Percentiles rank a stretch among this genome's conserved stretches.
Conservation (phyloP, 306 rosid species). For the Citrullus mucosospermus region DNA sequence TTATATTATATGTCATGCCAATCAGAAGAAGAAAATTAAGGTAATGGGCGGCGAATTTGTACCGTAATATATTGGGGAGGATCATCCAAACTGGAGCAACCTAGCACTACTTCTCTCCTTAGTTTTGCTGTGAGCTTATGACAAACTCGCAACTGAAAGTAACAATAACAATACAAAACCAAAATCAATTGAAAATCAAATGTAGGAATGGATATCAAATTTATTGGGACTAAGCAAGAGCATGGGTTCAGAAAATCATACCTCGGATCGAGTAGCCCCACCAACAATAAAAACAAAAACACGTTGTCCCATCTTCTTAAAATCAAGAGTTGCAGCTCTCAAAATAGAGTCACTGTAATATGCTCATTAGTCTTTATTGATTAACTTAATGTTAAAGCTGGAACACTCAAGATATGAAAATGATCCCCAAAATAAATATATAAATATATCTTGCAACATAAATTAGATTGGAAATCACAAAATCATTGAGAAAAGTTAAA, state of each 20-base stretch:
- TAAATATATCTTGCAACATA: background rate
- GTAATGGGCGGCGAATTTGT: conserved; percentile 12
- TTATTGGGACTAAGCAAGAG: background rate
- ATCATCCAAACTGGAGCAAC: conserved; percentile 62
- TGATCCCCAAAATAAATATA: background rate
- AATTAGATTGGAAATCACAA: background rate
- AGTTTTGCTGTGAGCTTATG: conserved; percentile 76
- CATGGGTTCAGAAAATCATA: conserved; percentile 15
- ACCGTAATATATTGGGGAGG: conserved; percentile 73
- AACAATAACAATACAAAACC: conserved; percentile 1
- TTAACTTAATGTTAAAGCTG: conserved; percentile 5
- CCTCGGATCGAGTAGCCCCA: conserved; percentile 97
- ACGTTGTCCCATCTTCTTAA: conserved; percentile 74
- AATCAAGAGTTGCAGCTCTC: conserved; percentile 36
- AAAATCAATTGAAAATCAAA: conserved; percentile 9
- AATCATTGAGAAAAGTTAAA: background rate
- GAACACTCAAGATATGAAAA: background rate
- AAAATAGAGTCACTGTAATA: conserved; percentile 51
- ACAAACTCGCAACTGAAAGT: conserved; percentile 79
- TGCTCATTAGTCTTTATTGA: background rate
- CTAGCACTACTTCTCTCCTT: conserved; percentile 76
- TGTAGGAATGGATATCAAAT: background rate
- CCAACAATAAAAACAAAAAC: conserved; percentile 75
- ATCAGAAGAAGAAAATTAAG: conserved; percentile 2
- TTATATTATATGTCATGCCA: background rate